These are phyloP conservation scores for Chaetomium fimeti DNA, from an alignment of 495 filamentous ascomycete genomes.

Conservation along the genomic window DNA sequence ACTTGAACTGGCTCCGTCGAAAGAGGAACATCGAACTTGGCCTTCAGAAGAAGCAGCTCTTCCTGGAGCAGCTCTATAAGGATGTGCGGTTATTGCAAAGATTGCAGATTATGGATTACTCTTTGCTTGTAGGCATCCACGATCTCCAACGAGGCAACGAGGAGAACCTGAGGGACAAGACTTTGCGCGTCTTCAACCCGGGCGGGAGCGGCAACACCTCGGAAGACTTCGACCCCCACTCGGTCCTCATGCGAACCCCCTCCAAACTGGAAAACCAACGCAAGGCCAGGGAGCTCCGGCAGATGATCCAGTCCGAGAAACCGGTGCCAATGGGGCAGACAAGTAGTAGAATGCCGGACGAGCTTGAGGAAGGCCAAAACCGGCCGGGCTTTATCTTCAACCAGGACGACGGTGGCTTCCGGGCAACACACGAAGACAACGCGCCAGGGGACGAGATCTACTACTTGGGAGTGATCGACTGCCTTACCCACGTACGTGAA, in stretches of 20 bases:
- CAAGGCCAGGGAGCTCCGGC: constrained; percentile 86
- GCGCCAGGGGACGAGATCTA: constrained; percentile 87
- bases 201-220: constrained; percentile 61
- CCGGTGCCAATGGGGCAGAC: constrained; percentile 87
- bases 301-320: constrained; percentile 88
- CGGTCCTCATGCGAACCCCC: constrained; percentile 81
- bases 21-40: constrained; percentile 84
- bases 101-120: constrained; percentile 98
- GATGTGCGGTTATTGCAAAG: constrained; percentile 83
- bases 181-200: constrained; percentile 91
- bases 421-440: constrained; percentile 89
- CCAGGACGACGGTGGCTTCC: constrained; percentile 88
- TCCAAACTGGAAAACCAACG: constrained; percentile 90
- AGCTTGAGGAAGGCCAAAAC: constrained; percentile 61
- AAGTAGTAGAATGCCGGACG: constrained; percentile 83
- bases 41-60: constrained; percentile 76
- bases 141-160: constrained; percentile 87
- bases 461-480: constrained; percentile 97
- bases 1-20: constrained; percentile 92
- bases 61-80: constrained; percentile 81
- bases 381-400: constrained; percentile 70
- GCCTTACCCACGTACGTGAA: constrained; percentile 81
- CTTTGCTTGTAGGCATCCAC: constrained; percentile 90
- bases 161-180: constrained; percentile 93
- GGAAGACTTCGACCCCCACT: constrained; percentile 50